phyloP scores from a whole-genome alignment of 2,329 filamentous ascomycete species.

The Dactylellina haptotyla region DNA sequence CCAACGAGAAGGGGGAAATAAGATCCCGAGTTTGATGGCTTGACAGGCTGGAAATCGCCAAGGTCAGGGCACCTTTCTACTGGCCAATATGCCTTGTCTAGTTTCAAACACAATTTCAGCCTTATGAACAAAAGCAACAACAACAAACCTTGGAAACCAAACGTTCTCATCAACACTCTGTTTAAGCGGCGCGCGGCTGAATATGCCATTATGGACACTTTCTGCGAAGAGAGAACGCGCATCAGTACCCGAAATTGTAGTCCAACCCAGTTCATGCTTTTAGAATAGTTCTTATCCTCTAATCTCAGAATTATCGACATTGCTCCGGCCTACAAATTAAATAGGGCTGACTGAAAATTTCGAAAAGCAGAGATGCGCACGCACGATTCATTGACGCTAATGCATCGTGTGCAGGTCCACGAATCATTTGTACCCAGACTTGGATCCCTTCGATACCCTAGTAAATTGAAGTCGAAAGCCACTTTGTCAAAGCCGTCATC shows the following conservation, averaged over 20 bases:
- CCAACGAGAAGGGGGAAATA: too few species aligned
- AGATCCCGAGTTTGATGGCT: not conserved
- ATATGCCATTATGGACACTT: not conserved
- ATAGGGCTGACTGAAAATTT: not conserved
- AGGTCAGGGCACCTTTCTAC: not conserved
- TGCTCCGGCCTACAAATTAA: not conserved
- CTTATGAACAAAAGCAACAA: slow-evolving; percentile 38
- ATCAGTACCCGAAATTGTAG: not conserved
- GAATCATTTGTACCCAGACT: not conserved
- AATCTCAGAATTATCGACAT: not conserved
- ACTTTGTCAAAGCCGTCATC: not conserved
- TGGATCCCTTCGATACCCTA: not conserved
- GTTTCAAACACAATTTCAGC: slow-evolving; percentile 11
- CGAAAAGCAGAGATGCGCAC: too few species aligned
- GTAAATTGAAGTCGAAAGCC: not conserved
- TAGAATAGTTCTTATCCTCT: slow-evolving; percentile 20
- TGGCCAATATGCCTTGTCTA: slow-evolving; percentile 1
- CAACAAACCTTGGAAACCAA: not conserved
- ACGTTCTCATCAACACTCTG: not conserved
- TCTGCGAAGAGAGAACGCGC: not conserved
- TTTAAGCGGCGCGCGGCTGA: slow-evolving; percentile 4
- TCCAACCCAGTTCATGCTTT: not conserved
- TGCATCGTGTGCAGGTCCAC: not conserved
- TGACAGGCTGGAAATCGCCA: not conserved
- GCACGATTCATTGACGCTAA: not conserved